Conservation (phyloP, 139 green algal genomes). For the Monoraphidium neglectum region DNA sequence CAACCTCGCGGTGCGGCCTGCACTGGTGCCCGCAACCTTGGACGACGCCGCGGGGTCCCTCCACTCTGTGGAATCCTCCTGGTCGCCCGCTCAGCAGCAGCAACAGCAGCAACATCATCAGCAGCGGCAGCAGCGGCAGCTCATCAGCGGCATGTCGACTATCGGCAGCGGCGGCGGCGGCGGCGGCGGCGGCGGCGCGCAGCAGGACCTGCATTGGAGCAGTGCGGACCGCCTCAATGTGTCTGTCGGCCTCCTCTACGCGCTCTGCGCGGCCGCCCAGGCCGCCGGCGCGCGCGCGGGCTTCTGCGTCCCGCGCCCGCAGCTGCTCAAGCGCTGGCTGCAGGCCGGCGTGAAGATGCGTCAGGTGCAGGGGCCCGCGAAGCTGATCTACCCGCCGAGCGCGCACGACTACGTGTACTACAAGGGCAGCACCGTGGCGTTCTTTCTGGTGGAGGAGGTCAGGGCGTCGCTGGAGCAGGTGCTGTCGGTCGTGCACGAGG, state of each 20-base stretch:
- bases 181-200: neutral
- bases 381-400: slow-evolving; percentile 66
- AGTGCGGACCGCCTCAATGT: slow-evolving; percentile 69
- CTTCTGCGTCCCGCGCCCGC: slow-evolving; percentile 68
- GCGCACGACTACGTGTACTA: slow-evolving; percentile 78
- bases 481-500: slow-evolving; percentile 39
- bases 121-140: neutral
- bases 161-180: neutral
- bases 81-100: neutral
- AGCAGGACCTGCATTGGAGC: slow-evolving; percentile 49
- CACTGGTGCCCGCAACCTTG: no score
- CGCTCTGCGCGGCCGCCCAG: slow-evolving; percentile 53
- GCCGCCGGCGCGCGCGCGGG: slow-evolving; percentile 30
- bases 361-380: slow-evolving; percentile 49
- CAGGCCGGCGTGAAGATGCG: slow-evolving; percentile 60
- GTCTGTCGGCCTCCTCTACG: slow-evolving; percentile 69
- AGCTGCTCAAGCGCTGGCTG: slow-evolving; percentile 73
- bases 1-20: no score
- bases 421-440: slow-evolving; percentile 60
- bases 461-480: slow-evolving; percentile 51
- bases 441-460: slow-evolving; percentile 69
- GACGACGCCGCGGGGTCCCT: no score
- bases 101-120: slow-evolving; percentile 5
- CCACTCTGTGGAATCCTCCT: no score
- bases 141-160: neutral